Conservation (phyloP, 176 grass and related monocot genomes). For the Oryza glaberrima region DNA sequence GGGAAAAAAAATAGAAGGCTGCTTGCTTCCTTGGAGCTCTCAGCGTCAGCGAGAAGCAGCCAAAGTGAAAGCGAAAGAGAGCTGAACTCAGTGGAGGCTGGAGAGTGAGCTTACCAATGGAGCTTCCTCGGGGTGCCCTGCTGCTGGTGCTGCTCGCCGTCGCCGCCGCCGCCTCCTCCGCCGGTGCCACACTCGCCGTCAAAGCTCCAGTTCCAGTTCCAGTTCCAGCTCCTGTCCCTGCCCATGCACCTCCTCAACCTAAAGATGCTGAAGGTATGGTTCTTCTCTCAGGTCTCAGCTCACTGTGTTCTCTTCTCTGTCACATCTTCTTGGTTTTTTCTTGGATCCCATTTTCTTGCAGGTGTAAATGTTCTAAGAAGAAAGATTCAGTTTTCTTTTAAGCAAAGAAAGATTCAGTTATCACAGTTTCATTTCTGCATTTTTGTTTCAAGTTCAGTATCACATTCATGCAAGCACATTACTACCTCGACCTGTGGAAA, state of each 20-base stretch:
- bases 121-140: conserved; percentile 35
- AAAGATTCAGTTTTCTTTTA: not conserved
- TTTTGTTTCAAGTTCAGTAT: not conserved
- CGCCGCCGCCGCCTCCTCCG: conserved; percentile 27
- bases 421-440: not conserved
- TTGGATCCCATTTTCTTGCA: not conserved
- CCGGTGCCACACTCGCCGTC: conserved; percentile 45
- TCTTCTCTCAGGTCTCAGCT: not conserved
- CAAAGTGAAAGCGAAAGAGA: conserved; percentile 24
- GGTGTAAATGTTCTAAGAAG: not conserved
- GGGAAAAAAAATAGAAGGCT: not conserved
- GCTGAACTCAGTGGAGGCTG: not conserved
- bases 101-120: conserved; percentile 33
- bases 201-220: conserved; percentile 6
- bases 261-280: conserved; percentile 43
- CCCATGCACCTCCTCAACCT: conserved; percentile 9
- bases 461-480: conserved; percentile 29
- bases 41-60: not conserved
- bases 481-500: not conserved
- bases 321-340: not conserved
- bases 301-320: not conserved
- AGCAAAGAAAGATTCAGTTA: not conserved
- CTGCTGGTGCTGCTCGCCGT: conserved; percentile 31
- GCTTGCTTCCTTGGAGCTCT: too few relatives aligned
- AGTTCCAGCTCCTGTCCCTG: conserved; percentile 1